Conservation (phyloP, 228 moss, liverwort and hornwort genomes). For the Sphagnum fallax region DNA sequence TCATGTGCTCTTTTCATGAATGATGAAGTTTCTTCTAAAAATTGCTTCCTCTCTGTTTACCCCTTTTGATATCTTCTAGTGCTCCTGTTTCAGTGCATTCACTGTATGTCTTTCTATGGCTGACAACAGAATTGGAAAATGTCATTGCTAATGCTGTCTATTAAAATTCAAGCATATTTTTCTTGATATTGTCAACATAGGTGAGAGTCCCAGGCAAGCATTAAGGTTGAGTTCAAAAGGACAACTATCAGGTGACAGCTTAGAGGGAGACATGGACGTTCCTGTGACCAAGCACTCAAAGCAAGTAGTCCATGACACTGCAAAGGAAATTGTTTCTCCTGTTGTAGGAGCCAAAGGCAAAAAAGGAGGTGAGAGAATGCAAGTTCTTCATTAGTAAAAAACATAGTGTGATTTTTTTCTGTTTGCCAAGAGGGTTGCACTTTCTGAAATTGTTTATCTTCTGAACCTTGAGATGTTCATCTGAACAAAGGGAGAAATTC, state of each 20-base stretch:
- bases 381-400: neutral
- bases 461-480: neutral
- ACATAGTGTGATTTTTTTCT: neutral
- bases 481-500: conserved; percentile 15
- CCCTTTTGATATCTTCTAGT: neutral
- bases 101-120: neutral
- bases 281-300: conserved; percentile 33
- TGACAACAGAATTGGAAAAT: neutral
- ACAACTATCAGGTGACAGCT: conserved; percentile 31
- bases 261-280: conserved; percentile 20
- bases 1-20: conserved; percentile 11
- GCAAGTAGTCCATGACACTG: conserved; percentile 12
- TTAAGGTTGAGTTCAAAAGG: conserved; percentile 46
- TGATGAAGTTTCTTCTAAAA: neutral
- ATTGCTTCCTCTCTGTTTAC: neutral
- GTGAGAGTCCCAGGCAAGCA: conserved; percentile 48
- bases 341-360: conserved; percentile 7
- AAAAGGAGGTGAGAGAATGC: neutral
- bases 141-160: neutral
- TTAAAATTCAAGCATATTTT: neutral
- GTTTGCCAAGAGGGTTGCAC: neutral
- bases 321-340: conserved; percentile 17
- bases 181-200: conserved; percentile 6
- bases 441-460: neutral
- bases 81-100: neutral